phyloP scores from a whole-genome alignment of 257 asterid species.

The Misopates orontium region DNA sequence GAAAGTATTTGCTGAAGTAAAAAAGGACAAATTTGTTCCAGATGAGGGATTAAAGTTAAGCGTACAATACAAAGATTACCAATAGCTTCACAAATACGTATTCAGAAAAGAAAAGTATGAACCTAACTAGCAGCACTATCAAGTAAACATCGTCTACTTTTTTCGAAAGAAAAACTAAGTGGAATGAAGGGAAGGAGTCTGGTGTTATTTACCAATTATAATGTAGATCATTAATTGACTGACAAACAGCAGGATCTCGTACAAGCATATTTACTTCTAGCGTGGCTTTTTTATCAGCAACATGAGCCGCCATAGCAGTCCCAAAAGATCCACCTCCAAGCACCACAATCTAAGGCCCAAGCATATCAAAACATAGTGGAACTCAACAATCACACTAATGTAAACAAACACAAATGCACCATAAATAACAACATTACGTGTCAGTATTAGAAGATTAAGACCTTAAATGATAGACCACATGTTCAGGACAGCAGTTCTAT shows the following conservation, averaged over 20 bases:
- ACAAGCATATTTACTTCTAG: constrained; percentile 78
- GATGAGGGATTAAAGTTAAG: background rate
- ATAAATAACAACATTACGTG: background rate
- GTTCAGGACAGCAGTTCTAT: too few relatives aligned
- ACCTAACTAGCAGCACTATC: background rate
- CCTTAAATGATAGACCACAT: background rate
- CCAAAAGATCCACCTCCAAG: constrained; percentile 98
- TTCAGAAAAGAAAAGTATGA: background rate
- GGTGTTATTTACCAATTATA: constrained; percentile 48
- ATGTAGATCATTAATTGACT: constrained; percentile 58
- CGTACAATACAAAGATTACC: background rate
- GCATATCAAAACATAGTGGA: constrained; percentile 5
- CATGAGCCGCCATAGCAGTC: constrained; percentile 95
- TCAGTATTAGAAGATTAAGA: background rate
- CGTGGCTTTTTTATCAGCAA: constrained; percentile 66
- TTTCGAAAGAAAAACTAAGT: background rate
- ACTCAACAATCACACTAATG: constrained; percentile 4
- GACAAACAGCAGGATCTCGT: constrained; percentile 71
- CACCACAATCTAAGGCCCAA: constrained; percentile 68
- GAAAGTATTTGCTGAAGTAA: constrained; percentile 67
- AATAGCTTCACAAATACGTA: background rate
- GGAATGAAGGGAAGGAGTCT: constrained; percentile 13
- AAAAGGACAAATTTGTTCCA: constrained; percentile 14
- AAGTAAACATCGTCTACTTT: constrained; percentile 2
- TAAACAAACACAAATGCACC: background rate